These are phyloP conservation scores for Pleomassaria siparia DNA, from an alignment of 2,329 filamentous ascomycete genomes.

Conservation along the genomic window DNA sequence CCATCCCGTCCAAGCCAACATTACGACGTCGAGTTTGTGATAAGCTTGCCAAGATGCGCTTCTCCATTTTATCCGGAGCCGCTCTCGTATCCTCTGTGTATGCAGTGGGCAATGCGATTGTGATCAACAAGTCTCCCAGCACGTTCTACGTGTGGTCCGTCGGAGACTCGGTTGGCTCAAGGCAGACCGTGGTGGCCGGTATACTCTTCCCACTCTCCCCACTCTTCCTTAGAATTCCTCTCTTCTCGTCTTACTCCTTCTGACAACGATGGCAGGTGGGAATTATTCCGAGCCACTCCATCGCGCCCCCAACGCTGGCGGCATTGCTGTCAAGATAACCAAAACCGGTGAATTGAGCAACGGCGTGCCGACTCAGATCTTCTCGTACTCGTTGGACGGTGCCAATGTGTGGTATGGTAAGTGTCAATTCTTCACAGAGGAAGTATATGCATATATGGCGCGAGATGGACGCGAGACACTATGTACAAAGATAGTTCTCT, in stretches of 20 bases:
- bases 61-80: conserved; percentile 8
- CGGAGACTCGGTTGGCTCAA: conserved; percentile 17
- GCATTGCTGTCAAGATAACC: conserved; percentile 33
- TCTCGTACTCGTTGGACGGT: conserved; percentile 26
- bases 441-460: too few species aligned
- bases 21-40: not conserved
- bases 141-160: conserved; percentile 30
- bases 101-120: conserved; percentile 27
- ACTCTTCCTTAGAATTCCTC: not conserved
- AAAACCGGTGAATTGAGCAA: conserved; percentile 19
- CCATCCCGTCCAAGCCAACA: not conserved
- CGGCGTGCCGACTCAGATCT: conserved; percentile 23
- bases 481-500: too few species aligned
- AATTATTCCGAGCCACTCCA: conserved; percentile 22
- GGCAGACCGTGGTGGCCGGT: conserved; percentile 20
- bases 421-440: too few species aligned
- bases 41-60: conserved; percentile 14
- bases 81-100: conserved; percentile 19
- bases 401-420: conserved; percentile 28
- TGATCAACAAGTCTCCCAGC: conserved; percentile 23
- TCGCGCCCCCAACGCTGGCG: conserved; percentile 20
- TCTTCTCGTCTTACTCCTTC: not conserved
- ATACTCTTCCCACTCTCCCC: not conserved
- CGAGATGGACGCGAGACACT: too few species aligned
- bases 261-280: conserved; percentile 12